Evolutionary conservation across 2,329 filamentous ascomycete species (phyloP).

Genomic region (Epichloe festucae): DNA sequence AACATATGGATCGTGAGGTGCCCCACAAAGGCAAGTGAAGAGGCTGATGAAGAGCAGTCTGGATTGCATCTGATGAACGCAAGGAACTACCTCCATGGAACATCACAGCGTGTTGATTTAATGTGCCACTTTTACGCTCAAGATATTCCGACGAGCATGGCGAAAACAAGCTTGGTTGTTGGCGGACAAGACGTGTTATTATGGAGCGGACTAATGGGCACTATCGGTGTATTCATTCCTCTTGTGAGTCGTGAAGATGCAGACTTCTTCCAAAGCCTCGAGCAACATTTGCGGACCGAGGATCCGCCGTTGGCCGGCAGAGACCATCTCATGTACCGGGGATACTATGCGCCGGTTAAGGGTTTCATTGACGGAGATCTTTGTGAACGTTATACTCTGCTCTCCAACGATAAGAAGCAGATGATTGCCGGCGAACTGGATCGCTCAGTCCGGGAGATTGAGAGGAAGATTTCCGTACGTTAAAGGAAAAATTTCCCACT

Average conservation of each 20-base stretch:
- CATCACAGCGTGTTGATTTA: slow-evolving; percentile 70
- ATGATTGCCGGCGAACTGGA: slow-evolving; percentile 92
- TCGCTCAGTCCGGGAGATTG: slow-evolving; percentile 81
- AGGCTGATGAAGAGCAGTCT: slow-evolving; percentile 83
- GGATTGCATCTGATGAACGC: slow-evolving; percentile 87
- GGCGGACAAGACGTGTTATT: slow-evolving; percentile 84
- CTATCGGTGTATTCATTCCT: slow-evolving; percentile 82
- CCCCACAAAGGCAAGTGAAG: slow-evolving; percentile 71
- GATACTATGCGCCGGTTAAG: slow-evolving; percentile 94
- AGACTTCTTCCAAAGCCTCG: slow-evolving; percentile 93
- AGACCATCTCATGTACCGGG: slow-evolving; percentile 89
- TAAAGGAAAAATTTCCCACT: not conserved
- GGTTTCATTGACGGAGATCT: slow-evolving; percentile 94
- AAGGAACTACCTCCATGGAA: slow-evolving; percentile 77
- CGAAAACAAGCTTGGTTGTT: slow-evolving; percentile 79
- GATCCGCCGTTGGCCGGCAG: slow-evolving; percentile 81
- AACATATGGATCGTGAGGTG: slow-evolving; percentile 90
- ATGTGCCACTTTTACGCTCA: slow-evolving; percentile 84
- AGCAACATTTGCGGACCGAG: slow-evolving; percentile 74
- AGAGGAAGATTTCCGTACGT: slow-evolving; percentile 75
- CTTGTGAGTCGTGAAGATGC: slow-evolving; percentile 87
- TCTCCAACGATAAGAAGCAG: slow-evolving; percentile 81
- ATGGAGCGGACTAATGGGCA: slow-evolving; percentile 91
- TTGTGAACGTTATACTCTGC: slow-evolving; percentile 77
- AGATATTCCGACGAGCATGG: slow-evolving; percentile 81